Base-by-base conservation (phyloP, 2,329 filamentous ascomycete genomes). In the Botrytis tulipae region DNA sequence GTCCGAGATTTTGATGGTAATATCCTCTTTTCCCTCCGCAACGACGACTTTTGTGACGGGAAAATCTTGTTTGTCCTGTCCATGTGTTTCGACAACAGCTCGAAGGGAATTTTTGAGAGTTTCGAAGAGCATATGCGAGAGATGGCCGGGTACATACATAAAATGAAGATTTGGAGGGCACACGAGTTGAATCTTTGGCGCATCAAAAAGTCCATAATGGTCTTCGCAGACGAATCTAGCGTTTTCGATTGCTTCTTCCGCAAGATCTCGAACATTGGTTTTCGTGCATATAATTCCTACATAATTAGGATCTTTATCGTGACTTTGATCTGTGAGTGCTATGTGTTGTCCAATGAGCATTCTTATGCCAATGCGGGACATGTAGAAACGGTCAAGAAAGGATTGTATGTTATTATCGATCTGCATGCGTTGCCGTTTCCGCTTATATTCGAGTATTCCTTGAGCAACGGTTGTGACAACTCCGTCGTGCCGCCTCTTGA, bases 331-430 rank as follows among this genome's bases (percentile, higher is more conserved):
- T 9, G 95, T 97, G 74, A 99, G 87, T 74, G 96, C 96, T 80
- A 99, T 97, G 85, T 99, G 96, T 83, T 99, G 96, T 71, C 96
- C 96, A 79, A 99, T 98, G 69, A 99, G 90, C 96, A 99, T 99
- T 79, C 96, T 93, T 78, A 99, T 99, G 77, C 96, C 96, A 80
- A 99, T 99, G 76, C 96, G 93, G 62, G 95, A 98, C 96, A 99
- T 99, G 87, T 99, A 99, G 84, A 99, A 99, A 74, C 96, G 93
- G 84, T 99, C 96, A 77, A 99, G 90, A 86, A 99, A 99, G 72
- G 94, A 92, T 83, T 99, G 96, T 74, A 99, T 98, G 79, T 95
- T 97, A 82, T 95, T 92, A 84, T 98, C 96, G 80, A 99, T 99
- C 82, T 98, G 96, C 92, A 98, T 96, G 71, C 96, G 91, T 87